These are phyloP conservation scores for Colletotrichum filicis DNA, from an alignment of 2,329 filamentous ascomycete genomes.

Conservation along the genomic window DNA sequence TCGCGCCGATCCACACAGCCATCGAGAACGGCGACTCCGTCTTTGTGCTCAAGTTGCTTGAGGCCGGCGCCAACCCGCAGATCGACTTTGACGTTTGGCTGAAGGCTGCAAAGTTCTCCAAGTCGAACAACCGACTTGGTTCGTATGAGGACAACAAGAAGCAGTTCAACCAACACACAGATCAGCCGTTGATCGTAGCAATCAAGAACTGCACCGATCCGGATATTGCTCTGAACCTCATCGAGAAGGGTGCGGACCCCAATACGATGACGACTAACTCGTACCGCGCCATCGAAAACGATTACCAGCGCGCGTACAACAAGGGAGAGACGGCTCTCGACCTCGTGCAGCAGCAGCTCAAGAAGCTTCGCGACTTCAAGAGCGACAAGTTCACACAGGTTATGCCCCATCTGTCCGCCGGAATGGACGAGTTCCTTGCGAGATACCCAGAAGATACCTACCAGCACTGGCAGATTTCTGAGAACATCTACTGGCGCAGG, in stretches of 20 bases:
- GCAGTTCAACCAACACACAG: slow-evolving; percentile 56
- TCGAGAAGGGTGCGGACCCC: slow-evolving; percentile 73
- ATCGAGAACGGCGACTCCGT: slow-evolving; percentile 62
- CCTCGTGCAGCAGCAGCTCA: slow-evolving; percentile 63
- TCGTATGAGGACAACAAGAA: slow-evolving; percentile 60
- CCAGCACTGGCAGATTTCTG: slow-evolving; percentile 62
- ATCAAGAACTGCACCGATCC: slow-evolving; percentile 56
- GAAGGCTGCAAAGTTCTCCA: slow-evolving; percentile 62
- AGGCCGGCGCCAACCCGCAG: slow-evolving; percentile 67
- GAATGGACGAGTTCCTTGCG: slow-evolving; percentile 64
- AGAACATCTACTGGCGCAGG: slow-evolving; percentile 48
- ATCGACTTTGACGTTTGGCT: slow-evolving; percentile 74
- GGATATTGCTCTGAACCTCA: slow-evolving; percentile 64
- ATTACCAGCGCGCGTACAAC: slow-evolving; percentile 45
- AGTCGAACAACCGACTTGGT: slow-evolving; percentile 49
- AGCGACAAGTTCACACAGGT: slow-evolving; percentile 42
- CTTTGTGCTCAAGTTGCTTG: slow-evolving; percentile 69
- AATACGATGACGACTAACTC: slow-evolving; percentile 64
- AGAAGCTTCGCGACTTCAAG: slow-evolving; percentile 58
- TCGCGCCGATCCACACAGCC: slow-evolving; percentile 68
- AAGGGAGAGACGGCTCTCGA: slow-evolving; percentile 68
- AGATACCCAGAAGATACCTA: slow-evolving; percentile 67
- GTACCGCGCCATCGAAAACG: slow-evolving; percentile 47
- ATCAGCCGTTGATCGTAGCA: slow-evolving; percentile 77
- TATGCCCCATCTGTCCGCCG: slow-evolving; percentile 43